A percentile compares a stretch with the other conserved stretches of the same genome.
Evolutionary conservation across 352 stramenopile species (phyloP).

Genomic region (Phytophthora foliorum): DNA sequence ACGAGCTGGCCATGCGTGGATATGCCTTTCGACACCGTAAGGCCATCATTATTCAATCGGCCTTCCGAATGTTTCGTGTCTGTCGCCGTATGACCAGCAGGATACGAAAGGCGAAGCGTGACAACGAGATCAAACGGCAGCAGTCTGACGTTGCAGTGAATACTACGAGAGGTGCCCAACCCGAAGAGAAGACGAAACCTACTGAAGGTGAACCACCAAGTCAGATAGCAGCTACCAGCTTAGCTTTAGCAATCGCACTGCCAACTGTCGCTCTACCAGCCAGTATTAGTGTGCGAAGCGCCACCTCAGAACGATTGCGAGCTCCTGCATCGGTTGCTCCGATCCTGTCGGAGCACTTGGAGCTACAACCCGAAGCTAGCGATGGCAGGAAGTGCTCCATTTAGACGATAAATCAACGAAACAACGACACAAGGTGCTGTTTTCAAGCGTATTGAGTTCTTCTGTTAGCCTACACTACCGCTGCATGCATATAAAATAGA

Average conservation of each 20-base stretch:
- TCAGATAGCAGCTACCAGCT: constrained; percentile 2
- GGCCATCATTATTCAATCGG: constrained; percentile 69
- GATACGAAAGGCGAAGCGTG: constrained; percentile 23
- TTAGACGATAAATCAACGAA: constrained; percentile 13
- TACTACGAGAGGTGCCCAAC: not conserved
- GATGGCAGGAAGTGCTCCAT: constrained; percentile 34
- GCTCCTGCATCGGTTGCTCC: constrained; percentile 25
- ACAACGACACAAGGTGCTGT: not conserved
- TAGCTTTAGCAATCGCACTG: constrained; percentile 10
- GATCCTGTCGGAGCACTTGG: constrained; percentile 34
- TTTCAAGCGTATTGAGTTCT: constrained; percentile 6
- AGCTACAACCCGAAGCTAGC: constrained; percentile 36
- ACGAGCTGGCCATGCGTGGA: constrained; percentile 76
- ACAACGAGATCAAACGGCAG: constrained; percentile 13
- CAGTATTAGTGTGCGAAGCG: constrained; percentile 4
- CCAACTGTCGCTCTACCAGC: constrained; percentile 11
- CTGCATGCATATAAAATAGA: constrained; percentile 19
- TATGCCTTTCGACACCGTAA: constrained; percentile 75
- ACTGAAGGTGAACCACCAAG: constrained; percentile 2
- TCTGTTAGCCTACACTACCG: not conserved
- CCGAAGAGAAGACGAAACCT: not conserved
- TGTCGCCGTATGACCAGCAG: constrained; percentile 25
- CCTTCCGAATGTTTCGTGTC: constrained; percentile 72
- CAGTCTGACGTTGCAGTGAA: not conserved
- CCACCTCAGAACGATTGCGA: constrained; percentile 23